A percentile compares a stretch with the other conserved stretches of the same genome.
Conservation (phyloP, 257 asterid species). For the Capsicum pubescens region DNA sequence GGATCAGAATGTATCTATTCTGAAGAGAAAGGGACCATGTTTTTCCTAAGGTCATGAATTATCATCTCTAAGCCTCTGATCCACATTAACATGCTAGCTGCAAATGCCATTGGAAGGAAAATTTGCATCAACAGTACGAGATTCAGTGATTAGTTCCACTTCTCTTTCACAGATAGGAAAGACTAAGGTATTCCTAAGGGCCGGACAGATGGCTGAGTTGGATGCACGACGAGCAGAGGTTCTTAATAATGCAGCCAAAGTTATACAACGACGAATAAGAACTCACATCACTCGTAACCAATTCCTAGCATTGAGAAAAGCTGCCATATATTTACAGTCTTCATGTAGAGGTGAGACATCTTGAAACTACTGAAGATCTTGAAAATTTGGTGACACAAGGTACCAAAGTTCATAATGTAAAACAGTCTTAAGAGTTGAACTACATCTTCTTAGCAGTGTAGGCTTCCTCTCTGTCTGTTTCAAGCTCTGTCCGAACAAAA, state of each 20-base stretch:
- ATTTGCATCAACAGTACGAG: not conserved
- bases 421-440: conserved; percentile 18
- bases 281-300: conserved; percentile 82
- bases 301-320: conserved; percentile 64
- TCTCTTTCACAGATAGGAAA: conserved; percentile 74
- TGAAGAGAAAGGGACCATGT: conserved; percentile 7
- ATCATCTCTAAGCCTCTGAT: not conserved
- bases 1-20: conserved; percentile 14
- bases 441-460: conserved; percentile 24
- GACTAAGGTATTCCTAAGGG: conserved; percentile 97
- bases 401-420: conserved; percentile 3
- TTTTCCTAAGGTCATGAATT: not conserved
- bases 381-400: not conserved
- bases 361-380: conserved; percentile 13
- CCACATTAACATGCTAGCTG: not conserved
- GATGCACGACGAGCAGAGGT: conserved; percentile 97
- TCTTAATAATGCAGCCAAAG: conserved; percentile 80
- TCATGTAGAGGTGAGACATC: conserved; percentile 75
- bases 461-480: not conserved
- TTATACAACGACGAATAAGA: conserved; percentile 77
- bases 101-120: conserved; percentile 7
- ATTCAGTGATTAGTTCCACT: conserved; percentile 26
- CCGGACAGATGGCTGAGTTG: conserved; percentile 98
- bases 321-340: conserved; percentile 78
- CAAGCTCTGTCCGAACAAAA: not conserved